Conservation (phyloP, 2,329 filamentous ascomycete species). For the Alternaria metachromatica region DNA sequence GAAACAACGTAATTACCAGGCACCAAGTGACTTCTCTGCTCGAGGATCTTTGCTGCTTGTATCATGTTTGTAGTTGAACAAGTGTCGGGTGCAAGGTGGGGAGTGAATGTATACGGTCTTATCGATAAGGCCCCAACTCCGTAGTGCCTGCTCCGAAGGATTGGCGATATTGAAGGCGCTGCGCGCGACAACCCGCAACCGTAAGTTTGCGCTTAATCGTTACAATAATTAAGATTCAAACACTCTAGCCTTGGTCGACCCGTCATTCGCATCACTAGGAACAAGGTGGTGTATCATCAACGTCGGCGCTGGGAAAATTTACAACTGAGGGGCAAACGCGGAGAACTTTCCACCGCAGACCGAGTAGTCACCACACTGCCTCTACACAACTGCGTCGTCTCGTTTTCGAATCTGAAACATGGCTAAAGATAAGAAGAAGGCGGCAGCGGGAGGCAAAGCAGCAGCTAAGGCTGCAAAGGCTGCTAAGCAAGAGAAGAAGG, state of each 20-base stretch:
- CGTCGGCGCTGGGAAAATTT: conserved; percentile 21
- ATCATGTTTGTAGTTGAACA: conserved; percentile 40
- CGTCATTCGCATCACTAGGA: neutral
- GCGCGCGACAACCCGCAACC: neutral
- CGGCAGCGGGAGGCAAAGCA: conserved; percentile 54
- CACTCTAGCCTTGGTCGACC: no score
- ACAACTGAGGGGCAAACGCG: conserved; percentile 25
- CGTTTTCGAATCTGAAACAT: conserved; percentile 33
- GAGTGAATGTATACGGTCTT: conserved; percentile 18
- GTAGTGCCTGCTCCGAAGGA: conserved; percentile 24
- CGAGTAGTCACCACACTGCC: neutral
- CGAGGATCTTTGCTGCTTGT: conserved; percentile 55
- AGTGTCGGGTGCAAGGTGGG: conserved; percentile 4
- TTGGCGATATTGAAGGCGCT: neutral
- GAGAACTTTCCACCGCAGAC: neutral
- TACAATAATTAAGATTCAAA: neutral
- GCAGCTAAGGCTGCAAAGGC: conserved; percentile 61
- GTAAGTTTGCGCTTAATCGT: neutral
- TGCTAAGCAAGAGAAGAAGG: conserved; percentile 87
- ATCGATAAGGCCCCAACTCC: conserved; percentile 29
- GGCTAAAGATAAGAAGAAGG: conserved; percentile 63
- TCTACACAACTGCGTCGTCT: neutral
- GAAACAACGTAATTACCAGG: conserved; percentile 43
- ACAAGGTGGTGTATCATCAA: neutral
- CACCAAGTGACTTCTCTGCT: conserved; percentile 54